These are phyloP conservation scores for Pseudopyrenochaeta lycopersici DNA, from an alignment of 2,329 filamentous ascomycete genomes.

Conservation along the genomic window DNA sequence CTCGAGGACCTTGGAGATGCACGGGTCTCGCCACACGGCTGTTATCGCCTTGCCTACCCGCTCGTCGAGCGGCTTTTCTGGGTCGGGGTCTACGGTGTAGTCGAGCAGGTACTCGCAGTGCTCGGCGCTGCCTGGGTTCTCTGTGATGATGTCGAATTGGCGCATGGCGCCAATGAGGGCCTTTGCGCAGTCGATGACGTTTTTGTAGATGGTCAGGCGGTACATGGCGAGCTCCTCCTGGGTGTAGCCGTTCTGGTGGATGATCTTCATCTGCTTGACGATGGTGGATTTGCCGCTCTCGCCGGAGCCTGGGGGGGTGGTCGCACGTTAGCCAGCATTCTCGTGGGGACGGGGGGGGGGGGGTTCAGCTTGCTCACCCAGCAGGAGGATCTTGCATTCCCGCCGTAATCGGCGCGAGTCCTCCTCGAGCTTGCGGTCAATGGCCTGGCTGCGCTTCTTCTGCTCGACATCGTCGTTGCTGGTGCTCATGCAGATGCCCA, in stretches of 20 bases:
- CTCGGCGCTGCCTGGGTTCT: slow-evolving; percentile 74
- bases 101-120: slow-evolving; percentile 83
- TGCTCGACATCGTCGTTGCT: slow-evolving; percentile 86
- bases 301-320: slow-evolving; percentile 88
- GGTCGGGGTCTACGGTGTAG: slow-evolving; percentile 90
- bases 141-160: slow-evolving; percentile 86
- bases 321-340: slow-evolving; percentile 36
- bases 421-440: slow-evolving; percentile 92
- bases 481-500: slow-evolving; percentile 95
- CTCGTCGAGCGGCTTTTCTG: slow-evolving; percentile 82
- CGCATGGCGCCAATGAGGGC: slow-evolving; percentile 90
- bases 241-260: slow-evolving; percentile 97
- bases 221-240: slow-evolving; percentile 94
- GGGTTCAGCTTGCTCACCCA: slow-evolving; percentile 70
- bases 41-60: slow-evolving; percentile 84
- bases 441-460: slow-evolving; percentile 96
- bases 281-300: slow-evolving; percentile 99
- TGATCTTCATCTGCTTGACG: slow-evolving; percentile 99
- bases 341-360: not conserved
- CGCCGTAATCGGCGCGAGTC: slow-evolving; percentile 90
- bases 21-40: slow-evolving; percentile 89
- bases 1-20: slow-evolving; percentile 83
- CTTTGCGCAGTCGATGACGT: slow-evolving; percentile 95
- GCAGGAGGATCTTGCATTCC: slow-evolving; percentile 97
- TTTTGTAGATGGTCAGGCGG: slow-evolving; percentile 97